Conservation (phyloP, 1,284 basidiomycete species). For the Malassezia japonica region DNA sequence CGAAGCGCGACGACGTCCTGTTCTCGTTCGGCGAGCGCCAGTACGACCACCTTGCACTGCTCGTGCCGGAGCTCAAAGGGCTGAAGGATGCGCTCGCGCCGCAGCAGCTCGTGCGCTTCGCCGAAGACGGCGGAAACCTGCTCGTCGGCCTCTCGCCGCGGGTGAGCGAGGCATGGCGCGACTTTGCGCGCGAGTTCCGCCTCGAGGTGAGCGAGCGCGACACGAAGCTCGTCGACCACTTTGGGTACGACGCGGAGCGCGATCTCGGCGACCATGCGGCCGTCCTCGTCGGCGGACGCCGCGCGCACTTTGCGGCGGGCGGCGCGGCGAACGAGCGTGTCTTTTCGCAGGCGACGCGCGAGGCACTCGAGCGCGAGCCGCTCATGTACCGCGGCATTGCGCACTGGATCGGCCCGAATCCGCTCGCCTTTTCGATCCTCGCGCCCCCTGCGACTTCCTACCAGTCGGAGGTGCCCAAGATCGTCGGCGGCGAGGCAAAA, state of each 20-base stretch:
- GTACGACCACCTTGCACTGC: slow-evolving; percentile 40
- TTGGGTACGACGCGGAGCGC: slow-evolving; percentile 29
- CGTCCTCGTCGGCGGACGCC: slow-evolving; percentile 24
- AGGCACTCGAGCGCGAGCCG: slow-evolving; percentile 52
- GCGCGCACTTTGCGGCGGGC: slow-evolving; percentile 7
- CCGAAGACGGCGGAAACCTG: slow-evolving; percentile 65
- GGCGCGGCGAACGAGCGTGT: slow-evolving; percentile 33
- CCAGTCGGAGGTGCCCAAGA: slow-evolving; percentile 59
- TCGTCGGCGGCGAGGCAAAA: slow-evolving; percentile 15
- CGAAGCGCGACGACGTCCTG: slow-evolving; percentile 22
- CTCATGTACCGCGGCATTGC: slow-evolving; percentile 67
- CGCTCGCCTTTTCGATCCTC: slow-evolving; percentile 71
- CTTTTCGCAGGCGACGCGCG: slow-evolving; percentile 49
- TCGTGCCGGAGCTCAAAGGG: slow-evolving; percentile 48
- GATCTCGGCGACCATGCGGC: slow-evolving; percentile 34
- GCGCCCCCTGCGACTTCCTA: slow-evolving; percentile 58
- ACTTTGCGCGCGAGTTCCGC: slow-evolving; percentile 55
- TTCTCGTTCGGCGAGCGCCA: slow-evolving; percentile 28
- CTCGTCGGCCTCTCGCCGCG: slow-evolving; percentile 67
- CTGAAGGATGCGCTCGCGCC: slow-evolving; percentile 70
- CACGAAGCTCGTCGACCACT: slow-evolving; percentile 51
- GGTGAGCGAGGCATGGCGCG: slow-evolving; percentile 51
- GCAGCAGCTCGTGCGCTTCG: slow-evolving; percentile 66
- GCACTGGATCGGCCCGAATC: slow-evolving; percentile 66
- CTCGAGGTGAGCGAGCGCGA: slow-evolving; percentile 52